These are phyloP conservation scores for Solanum raphanifolium DNA, from an alignment of 257 asterid genomes.

Conservation along the genomic window DNA sequence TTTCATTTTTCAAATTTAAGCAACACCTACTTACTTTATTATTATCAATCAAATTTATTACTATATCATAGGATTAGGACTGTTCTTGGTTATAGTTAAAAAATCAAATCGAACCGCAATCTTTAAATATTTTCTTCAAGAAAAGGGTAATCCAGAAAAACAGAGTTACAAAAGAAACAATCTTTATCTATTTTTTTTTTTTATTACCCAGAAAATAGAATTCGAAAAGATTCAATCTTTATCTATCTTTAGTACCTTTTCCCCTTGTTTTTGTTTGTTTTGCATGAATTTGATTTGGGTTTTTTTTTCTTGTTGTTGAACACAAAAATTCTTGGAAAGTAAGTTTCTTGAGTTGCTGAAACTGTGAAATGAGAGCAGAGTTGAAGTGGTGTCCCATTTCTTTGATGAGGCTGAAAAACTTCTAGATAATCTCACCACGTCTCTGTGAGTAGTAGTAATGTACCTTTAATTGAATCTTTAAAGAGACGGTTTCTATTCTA, in stretches of 20 bases:
- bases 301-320: neutral
- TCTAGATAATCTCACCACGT: constrained; percentile 7
- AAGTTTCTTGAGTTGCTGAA: constrained; percentile 23
- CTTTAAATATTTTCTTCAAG: neutral
- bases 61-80: too few relatives aligned
- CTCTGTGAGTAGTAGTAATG: constrained; percentile 7
- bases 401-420: constrained; percentile 22
- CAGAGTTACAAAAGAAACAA: neutral
- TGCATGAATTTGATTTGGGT: neutral
- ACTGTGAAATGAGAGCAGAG: constrained; percentile 15
- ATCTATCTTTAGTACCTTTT: neutral
- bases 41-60: too few relatives aligned
- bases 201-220: neutral
- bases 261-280: neutral
- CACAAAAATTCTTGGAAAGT: constrained; percentile 13
- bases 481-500: neutral
- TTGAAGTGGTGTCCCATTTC: constrained; percentile 22
- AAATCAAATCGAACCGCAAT: too few relatives aligned
- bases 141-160: neutral
- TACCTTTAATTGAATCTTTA: neutral
- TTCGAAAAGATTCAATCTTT: neutral
- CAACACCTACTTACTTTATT: too few relatives aligned
- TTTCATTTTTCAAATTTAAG: too few relatives aligned
- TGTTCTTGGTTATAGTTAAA: too few relatives aligned
- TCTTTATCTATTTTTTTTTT: neutral